phyloP scores from a whole-genome alignment of 2,329 filamentous ascomycete genomes.

The Sclerotinia borealis region DNA sequence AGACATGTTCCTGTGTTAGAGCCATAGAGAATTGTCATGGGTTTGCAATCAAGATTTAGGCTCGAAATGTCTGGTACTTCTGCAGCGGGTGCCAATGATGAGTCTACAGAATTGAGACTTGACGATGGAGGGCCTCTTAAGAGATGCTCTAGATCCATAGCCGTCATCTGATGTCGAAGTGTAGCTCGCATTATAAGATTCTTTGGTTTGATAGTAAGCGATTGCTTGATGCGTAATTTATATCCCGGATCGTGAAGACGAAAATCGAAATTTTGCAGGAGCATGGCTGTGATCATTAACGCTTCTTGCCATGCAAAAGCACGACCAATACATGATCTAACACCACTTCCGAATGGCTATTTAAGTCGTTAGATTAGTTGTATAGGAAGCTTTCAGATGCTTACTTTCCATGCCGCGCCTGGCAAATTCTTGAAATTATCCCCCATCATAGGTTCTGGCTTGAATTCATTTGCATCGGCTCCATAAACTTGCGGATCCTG shows the following conservation, averaged over 20 bases:
- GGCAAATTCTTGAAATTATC: constrained; percentile 61
- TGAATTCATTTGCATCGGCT: constrained; percentile 58
- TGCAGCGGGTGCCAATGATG: no score
- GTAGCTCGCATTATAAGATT: constrained; percentile 56
- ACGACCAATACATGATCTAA: constrained; percentile 64
- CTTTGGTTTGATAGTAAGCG: constrained; percentile 57
- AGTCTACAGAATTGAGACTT: background rate
- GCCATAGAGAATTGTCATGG: constrained; percentile 60
- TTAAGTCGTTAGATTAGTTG: constrained; percentile 32
- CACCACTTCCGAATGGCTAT: constrained; percentile 72
- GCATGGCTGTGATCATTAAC: constrained; percentile 52
- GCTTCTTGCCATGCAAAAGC: constrained; percentile 72
- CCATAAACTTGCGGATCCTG: constrained; percentile 60
- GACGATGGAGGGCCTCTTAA: constrained; percentile 22
- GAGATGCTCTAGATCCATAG: constrained; percentile 37
- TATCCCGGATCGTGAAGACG: constrained; percentile 55
- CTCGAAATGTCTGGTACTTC: background rate
- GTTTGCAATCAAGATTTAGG: background rate
- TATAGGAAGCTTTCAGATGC: background rate
- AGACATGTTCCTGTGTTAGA: constrained; percentile 74
- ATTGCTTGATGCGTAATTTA: constrained; percentile 46
- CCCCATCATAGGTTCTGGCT: constrained; percentile 66
- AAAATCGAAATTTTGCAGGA: constrained; percentile 68
- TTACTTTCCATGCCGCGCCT: constrained; percentile 36
- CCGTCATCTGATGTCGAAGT: constrained; percentile 44